Percentiles rank a stretch among this genome's conserved stretches.
phyloP scores from a whole-genome alignment of 352 stramenopile species.

The Phytopythium chamaehyphon region DNA sequence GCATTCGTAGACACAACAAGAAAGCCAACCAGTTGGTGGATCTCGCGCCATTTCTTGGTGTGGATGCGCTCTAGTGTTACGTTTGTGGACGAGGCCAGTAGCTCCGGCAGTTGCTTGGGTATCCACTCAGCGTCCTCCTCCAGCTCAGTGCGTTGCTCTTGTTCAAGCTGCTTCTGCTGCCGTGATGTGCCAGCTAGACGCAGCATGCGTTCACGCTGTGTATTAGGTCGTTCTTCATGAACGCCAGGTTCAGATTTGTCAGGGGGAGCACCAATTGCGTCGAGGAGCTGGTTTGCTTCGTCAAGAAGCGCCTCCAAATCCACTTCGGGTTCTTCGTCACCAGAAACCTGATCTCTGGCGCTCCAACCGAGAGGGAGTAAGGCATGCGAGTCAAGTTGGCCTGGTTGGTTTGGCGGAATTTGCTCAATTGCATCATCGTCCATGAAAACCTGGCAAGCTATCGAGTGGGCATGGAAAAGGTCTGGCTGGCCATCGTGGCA shows the following conservation, averaged over 20 bases:
- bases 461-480: too few relatives aligned
- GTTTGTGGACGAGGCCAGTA: slow-evolving; percentile 18
- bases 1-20: not conserved
- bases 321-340: too few relatives aligned
- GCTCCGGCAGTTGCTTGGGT: slow-evolving; percentile 12
- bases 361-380: too few relatives aligned
- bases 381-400: too few relatives aligned
- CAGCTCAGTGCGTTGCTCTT: slow-evolving; percentile 7
- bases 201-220: slow-evolving; percentile 7
- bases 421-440: too few relatives aligned
- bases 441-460: too few relatives aligned
- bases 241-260: not conserved
- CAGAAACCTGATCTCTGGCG: too few relatives aligned
- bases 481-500: too few relatives aligned
- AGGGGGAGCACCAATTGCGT: not conserved
- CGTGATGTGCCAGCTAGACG: slow-evolving; percentile 10
- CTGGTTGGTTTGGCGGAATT: too few relatives aligned
- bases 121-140: slow-evolving; percentile 18
- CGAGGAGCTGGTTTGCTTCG: not conserved
- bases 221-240: not conserved
- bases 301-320: too few relatives aligned
- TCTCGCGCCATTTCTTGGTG: slow-evolving; percentile 57
- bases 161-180: slow-evolving; percentile 5
- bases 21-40: slow-evolving; percentile 35
- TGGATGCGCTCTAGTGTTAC: slow-evolving; percentile 61